phyloP scores from a whole-genome alignment of 2,329 filamentous ascomycete genomes.

The Calonectria pseudoturangicola region DNA sequence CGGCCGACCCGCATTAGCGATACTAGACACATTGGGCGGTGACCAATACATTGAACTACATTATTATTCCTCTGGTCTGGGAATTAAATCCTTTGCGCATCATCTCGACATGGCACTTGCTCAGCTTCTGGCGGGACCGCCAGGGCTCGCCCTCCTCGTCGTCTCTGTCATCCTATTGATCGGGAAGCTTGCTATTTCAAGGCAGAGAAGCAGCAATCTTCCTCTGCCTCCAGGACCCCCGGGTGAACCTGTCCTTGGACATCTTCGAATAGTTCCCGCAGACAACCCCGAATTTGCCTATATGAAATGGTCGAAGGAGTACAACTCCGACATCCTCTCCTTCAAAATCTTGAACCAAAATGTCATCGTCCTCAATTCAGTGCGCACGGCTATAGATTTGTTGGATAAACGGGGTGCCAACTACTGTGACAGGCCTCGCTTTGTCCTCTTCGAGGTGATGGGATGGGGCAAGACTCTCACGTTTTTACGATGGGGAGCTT shows the following conservation, averaged over 20 bases:
- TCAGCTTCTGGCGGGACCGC: slow-evolving; percentile 26
- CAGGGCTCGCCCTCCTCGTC: slow-evolving; percentile 27
- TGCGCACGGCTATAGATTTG: slow-evolving; percentile 64
- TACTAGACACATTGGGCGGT: neutral
- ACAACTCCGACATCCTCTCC: slow-evolving; percentile 68
- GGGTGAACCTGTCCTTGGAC: slow-evolving; percentile 64
- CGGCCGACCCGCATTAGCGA: slow-evolving; percentile 9
- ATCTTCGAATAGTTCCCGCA: slow-evolving; percentile 64
- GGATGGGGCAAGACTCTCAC: slow-evolving; percentile 68
- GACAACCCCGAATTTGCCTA: slow-evolving; percentile 58
- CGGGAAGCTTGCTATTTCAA: slow-evolving; percentile 1
- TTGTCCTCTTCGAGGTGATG: slow-evolving; percentile 65
- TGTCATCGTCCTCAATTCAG: slow-evolving; percentile 66
- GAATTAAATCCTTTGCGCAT: neutral
- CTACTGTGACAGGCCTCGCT: slow-evolving; percentile 67
- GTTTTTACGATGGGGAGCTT: slow-evolving; percentile 64
- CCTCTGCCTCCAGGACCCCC: slow-evolving; percentile 59
- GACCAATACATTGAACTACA: slow-evolving; percentile 1
- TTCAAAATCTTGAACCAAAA: slow-evolving; percentile 59
- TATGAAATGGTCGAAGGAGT: slow-evolving; percentile 61
- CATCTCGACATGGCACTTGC: slow-evolving; percentile 26
- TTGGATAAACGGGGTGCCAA: slow-evolving; percentile 67
- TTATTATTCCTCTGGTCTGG: neutral
- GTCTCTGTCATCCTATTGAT: slow-evolving; percentile 22
- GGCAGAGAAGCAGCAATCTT: slow-evolving; percentile 15